Conservation (phyloP, 2,329 filamentous ascomycete species). For the Colletotrichum euphorbiae region DNA sequence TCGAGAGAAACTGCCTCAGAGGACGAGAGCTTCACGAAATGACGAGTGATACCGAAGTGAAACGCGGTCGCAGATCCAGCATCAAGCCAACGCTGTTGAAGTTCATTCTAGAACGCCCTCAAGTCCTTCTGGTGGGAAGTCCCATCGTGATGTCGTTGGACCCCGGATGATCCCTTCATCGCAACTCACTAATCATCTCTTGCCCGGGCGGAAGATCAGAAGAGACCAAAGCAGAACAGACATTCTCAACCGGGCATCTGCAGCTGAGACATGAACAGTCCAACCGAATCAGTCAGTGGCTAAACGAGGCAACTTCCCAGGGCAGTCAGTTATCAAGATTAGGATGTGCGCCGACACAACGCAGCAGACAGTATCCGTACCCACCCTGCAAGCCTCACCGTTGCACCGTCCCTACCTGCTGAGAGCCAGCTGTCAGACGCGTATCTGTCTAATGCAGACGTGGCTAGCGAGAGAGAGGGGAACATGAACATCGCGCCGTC, state of each 20-base stretch:
- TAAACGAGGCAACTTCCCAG: not conserved
- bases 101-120: too few relatives aligned
- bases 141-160: not conserved
- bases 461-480: not conserved
- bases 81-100: too few relatives aligned
- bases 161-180: not conserved
- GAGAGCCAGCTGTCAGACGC: slow-evolving; percentile 29
- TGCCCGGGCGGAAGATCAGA: slow-evolving; percentile 29
- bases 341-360: slow-evolving; percentile 9
- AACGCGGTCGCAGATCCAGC: too few relatives aligned
- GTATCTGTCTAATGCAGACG: not conserved
- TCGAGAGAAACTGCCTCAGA: too few relatives aligned
- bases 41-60: too few relatives aligned
- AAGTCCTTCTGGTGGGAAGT: too few relatives aligned
- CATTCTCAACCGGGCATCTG: not conserved
- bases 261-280: not conserved
- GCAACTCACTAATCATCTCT: slow-evolving; percentile 4
- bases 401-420: slow-evolving; percentile 22
- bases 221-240: slow-evolving; percentile 9
- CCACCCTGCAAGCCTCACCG: slow-evolving; percentile 8
- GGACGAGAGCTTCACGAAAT: too few relatives aligned
- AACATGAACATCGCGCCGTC: not conserved
- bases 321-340: slow-evolving; percentile 3
- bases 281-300: not conserved
- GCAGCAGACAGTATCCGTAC: too few relatives aligned